Conservation (phyloP, 2,329 filamentous ascomycete species). For the Xylaria sp. region DNA sequence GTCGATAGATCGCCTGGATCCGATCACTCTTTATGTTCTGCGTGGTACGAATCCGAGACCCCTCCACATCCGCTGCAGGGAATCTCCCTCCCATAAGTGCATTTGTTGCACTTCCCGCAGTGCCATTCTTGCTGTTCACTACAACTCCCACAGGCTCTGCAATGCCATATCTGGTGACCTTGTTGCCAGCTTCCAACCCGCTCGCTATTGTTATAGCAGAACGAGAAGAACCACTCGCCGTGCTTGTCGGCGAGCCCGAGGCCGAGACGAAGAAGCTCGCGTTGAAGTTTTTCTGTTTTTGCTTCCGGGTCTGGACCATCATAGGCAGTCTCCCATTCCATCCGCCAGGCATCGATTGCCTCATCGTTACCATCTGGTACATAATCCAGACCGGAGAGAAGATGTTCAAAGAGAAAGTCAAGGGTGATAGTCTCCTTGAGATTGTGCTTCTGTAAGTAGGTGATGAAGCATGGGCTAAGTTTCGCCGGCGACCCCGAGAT, state of each 20-base stretch:
- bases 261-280: constrained; percentile 36
- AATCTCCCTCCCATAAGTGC: constrained; percentile 29
- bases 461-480: constrained; percentile 35
- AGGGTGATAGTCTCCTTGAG: constrained; percentile 30
- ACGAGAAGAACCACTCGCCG: constrained; percentile 38
- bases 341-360: constrained; percentile 38
- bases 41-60: constrained; percentile 35
- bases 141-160: constrained; percentile 32
- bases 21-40: constrained; percentile 22
- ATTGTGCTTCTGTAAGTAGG: constrained; percentile 34
- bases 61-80: constrained; percentile 37
- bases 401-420: constrained; percentile 37
- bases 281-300: constrained; percentile 36
- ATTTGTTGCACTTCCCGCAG: constrained; percentile 38
- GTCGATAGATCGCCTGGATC: constrained; percentile 5
- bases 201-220: constrained; percentile 33
- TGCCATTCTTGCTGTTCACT: constrained; percentile 36
- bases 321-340: constrained; percentile 35
- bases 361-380: constrained; percentile 37
- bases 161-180: constrained; percentile 36
- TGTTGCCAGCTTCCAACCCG: constrained; percentile 40
- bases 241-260: constrained; percentile 29
- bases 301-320: constrained; percentile 35
- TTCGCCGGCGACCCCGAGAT: constrained; percentile 14
- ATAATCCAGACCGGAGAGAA: constrained; percentile 35